Percentiles rank a stretch among this genome's conserved stretches.
These are phyloP conservation scores for Arthrobotrys entomopaga DNA, from an alignment of 2,329 filamentous ascomycete species.

Conservation along the genomic window DNA sequence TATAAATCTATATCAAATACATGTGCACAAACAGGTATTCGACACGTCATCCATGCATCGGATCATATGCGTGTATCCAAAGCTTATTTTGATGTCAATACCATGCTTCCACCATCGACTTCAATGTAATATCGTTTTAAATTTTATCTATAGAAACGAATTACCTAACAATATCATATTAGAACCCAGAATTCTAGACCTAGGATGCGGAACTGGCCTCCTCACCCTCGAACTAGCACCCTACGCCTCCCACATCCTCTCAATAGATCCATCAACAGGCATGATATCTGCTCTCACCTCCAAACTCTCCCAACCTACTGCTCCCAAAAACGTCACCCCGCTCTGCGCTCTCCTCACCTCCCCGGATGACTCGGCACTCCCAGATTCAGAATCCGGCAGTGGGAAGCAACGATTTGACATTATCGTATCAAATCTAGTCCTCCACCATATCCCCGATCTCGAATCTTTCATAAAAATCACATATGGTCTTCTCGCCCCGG, in stretches of 20 bases:
- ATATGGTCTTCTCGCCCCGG: conserved; percentile 64
- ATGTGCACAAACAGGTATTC: not conserved
- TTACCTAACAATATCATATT: not conserved
- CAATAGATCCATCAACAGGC: conserved; percentile 68
- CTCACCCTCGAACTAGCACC: conserved; percentile 67
- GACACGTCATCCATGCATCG: not conserved
- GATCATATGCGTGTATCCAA: not conserved
- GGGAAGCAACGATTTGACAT: conserved; percentile 65
- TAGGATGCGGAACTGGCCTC: conserved; percentile 70
- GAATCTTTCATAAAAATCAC: conserved; percentile 64
- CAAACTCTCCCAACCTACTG: conserved; percentile 62
- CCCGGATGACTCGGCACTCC: conserved; percentile 64
- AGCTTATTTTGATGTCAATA: not conserved
- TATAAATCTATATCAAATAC: not conserved
- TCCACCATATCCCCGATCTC: conserved; percentile 68
- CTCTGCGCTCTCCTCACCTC: conserved; percentile 64
- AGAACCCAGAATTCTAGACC: conserved; percentile 66
- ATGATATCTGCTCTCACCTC: conserved; percentile 67
- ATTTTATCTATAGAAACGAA: not conserved
- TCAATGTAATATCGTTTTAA: not conserved
- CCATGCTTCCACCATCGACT: too few relatives aligned
- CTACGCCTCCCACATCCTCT: conserved; percentile 65
- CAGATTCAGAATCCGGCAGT: conserved; percentile 58
- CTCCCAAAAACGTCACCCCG: conserved; percentile 64
- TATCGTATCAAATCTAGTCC: conserved; percentile 67